phyloP scores from a whole-genome alignment of 345 rosid species.

The Aquilaria malaccensis region DNA sequence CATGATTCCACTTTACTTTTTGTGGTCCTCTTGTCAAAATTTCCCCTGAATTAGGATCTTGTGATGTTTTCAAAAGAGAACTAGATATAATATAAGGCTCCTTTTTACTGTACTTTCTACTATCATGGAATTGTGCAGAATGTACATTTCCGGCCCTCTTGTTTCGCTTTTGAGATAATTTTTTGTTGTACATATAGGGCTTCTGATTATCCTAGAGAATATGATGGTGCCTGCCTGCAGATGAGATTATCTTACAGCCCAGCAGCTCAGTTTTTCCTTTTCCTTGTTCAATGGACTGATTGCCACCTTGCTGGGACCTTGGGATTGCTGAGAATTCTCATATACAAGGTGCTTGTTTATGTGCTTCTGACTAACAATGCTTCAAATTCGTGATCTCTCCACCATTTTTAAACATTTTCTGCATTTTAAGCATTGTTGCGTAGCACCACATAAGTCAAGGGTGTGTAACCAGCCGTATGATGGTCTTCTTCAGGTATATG shows the following conservation, averaged over 20 bases:
- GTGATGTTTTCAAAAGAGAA: background rate
- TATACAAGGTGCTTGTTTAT: conserved; percentile 54
- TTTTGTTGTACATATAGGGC: conserved; percentile 44
- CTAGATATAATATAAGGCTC: background rate
- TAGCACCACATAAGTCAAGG: background rate
- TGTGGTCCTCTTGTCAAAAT: background rate
- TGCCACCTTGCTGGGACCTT: conserved; percentile 84
- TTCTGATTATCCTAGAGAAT: conserved; percentile 77
- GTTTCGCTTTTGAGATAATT: background rate
- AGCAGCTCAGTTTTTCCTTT: conserved; percentile 76
- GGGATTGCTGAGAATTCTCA: conserved; percentile 84
- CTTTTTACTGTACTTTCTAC: background rate
- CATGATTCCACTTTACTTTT: background rate
- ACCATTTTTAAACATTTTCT: background rate
- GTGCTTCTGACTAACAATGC: background rate
- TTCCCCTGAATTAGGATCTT: background rate
- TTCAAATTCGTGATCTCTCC: background rate
- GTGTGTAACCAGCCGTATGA: conserved; percentile 3
- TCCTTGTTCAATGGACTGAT: conserved; percentile 95
- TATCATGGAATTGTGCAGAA: background rate
- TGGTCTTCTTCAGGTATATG: conserved; percentile 51
- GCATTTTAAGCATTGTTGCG: background rate
- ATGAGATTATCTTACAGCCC: conserved; percentile 96
- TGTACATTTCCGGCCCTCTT: background rate
- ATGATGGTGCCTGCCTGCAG: conserved; percentile 86